Base-by-base conservation (phyloP, 1,284 basidiomycete genomes). In the Fistulina hepatica region DNA sequence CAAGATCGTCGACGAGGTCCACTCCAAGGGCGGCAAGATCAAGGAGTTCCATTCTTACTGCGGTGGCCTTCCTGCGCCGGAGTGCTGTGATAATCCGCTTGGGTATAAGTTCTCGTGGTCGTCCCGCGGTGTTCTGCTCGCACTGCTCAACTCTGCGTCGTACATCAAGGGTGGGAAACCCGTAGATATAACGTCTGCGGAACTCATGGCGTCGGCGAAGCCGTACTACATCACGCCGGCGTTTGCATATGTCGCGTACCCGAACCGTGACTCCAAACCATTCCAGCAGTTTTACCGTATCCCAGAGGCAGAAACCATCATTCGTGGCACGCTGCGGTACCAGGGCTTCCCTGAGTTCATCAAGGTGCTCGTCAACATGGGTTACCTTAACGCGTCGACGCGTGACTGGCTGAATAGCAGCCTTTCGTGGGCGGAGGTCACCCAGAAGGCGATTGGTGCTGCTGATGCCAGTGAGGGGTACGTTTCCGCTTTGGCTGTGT, bases 81-180 rank as follows among this genome's bases (percentile, higher is more conserved):
- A 90, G 52, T 79, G 82, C 50, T 79, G 90, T 11, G 79, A 81
- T 55, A 98, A 97, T 69, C 93, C 95, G 6, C 81, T 98, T 44
- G 94, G 95, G 21, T 98, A 97, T 80, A 97, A 97, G 63, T 97
- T 98, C 71, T 95, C 91, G 24, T 98, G 95, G 95, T 95, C 92
- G 2, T 90, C 92, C 21, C 84, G 91, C 33, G 95, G 94, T 43
- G 92, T 95, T 33, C 79, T 99, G 37, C 81, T 97, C 50, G 94
- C 94, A 5, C 75, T 97, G 41, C 77, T 94, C 51, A 98, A 97
- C 71, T 73, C 76, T 33, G 95, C 91, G 32, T 80, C 84, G n/a
- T 91, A 80, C 62, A 67, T 84, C 55, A 67, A 75, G 33, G 63
- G 73, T 39, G 77, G 81, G 28, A 61, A 85, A 59, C 60, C 71